These are phyloP conservation scores for Termitomyces sp. DNA, from an alignment of 768 basidiomycete genomes.

Conservation along the genomic window DNA sequence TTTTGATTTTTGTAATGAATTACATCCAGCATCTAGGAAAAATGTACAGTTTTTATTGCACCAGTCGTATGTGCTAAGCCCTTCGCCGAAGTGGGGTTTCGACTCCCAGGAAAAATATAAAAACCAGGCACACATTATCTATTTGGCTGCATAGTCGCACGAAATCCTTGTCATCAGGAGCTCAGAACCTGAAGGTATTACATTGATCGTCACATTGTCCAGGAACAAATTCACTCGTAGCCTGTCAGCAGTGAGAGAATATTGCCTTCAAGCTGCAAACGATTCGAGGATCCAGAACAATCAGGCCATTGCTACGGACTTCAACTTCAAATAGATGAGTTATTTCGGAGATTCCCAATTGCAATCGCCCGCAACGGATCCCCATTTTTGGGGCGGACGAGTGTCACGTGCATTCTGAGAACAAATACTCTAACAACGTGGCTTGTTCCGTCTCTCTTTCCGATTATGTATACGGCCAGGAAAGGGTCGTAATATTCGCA, in stretches of 20 bases:
- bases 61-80: not conserved
- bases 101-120: not conserved
- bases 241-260: not conserved
- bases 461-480: conserved; percentile 19
- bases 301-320: not conserved
- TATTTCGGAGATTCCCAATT: not conserved
- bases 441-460: conserved; percentile 28
- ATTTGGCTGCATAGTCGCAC: not conserved
- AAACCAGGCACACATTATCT: not conserved
- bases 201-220: not conserved
- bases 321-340: not conserved
- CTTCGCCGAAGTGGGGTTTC: not conserved
- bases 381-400: no score
- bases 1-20: not conserved
- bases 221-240: not conserved
- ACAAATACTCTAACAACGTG: conserved; percentile 31
- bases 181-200: not conserved
- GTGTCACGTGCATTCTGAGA: conserved; percentile 22
- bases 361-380: no score
- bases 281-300: not conserved
- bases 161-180: not conserved
- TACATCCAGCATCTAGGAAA: not conserved
- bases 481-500: not conserved
- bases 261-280: not conserved
- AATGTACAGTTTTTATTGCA: not conserved